Conservation (phyloP, 768 basidiomycete genomes). For the Hygrocybe coccinea region DNA sequence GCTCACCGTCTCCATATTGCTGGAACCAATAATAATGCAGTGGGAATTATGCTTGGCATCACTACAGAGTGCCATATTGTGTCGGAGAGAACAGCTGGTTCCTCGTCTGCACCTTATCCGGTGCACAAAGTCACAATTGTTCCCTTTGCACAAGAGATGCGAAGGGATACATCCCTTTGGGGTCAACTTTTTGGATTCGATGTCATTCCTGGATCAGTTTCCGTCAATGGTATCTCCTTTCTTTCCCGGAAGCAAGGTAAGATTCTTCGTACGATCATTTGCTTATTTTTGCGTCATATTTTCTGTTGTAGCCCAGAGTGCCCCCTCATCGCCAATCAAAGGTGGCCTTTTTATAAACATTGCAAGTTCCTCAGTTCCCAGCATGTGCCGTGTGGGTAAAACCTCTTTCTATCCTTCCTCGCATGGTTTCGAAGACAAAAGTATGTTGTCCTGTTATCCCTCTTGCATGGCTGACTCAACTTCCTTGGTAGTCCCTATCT, state of each 20-base stretch:
- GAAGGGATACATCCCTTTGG: conserved; percentile 8
- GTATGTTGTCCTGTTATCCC: not conserved
- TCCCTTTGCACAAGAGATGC: conserved; percentile 7
- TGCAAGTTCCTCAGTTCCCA: not conserved
- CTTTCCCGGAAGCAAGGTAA: not conserved
- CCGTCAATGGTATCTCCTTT: conserved; percentile 3
- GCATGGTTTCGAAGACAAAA: not conserved
- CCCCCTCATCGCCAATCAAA: not conserved
- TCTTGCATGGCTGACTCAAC: not conserved
- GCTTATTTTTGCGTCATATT: not conserved
- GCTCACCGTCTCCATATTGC: not conserved
- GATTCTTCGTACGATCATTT: not conserved
- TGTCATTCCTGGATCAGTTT: not conserved
- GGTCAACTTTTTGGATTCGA: conserved; percentile 5
- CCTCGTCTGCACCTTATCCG: not conserved
- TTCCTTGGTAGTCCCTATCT: conserved; percentile 5
- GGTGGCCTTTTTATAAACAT: not conserved
- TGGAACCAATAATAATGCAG: not conserved
- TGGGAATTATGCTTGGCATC: conserved; percentile 8
- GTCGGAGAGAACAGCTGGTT: not conserved
- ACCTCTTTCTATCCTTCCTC: not conserved
- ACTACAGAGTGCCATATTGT: conserved; percentile 6
- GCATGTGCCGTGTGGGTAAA: not conserved
- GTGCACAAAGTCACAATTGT: conserved; percentile 5
- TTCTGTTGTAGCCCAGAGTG: not conserved